Evolutionary conservation across 768 basidiomycete species (phyloP).

Genomic region (Boletales sp.): DNA sequence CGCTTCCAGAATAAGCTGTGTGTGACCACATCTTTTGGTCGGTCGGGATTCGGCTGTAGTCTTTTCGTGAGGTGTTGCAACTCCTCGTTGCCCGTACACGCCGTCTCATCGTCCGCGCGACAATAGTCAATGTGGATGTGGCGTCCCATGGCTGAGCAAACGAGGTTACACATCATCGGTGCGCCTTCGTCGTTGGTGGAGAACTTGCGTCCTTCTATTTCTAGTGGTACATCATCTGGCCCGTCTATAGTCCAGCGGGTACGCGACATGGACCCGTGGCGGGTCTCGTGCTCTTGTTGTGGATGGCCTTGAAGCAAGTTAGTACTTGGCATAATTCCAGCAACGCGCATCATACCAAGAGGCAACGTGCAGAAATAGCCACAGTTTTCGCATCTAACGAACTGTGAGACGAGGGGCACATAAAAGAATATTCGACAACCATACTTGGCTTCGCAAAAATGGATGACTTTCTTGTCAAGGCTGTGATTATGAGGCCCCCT

Average conservation of each 20-base stretch:
- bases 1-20: slow-evolving; percentile 57
- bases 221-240: slow-evolving; percentile 44
- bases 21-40: slow-evolving; percentile 50
- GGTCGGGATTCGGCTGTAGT: slow-evolving; percentile 44
- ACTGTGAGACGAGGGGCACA: not conserved
- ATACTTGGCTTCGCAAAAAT: slow-evolving; percentile 52
- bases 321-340: not conserved
- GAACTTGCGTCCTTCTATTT: slow-evolving; percentile 55
- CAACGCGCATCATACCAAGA: slow-evolving; percentile 34
- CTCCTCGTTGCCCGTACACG: slow-evolving; percentile 40
- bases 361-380: slow-evolving; percentile 59
- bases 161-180: slow-evolving; percentile 59
- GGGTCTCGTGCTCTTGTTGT: slow-evolving; percentile 59
- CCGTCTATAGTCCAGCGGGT: slow-evolving; percentile 57
- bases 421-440: not conserved
- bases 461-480: slow-evolving; percentile 41
- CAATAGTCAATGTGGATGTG: slow-evolving; percentile 59
- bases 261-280: slow-evolving; percentile 60
- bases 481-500: slow-evolving; percentile 48
- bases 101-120: slow-evolving; percentile 33
- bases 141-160: slow-evolving; percentile 53
- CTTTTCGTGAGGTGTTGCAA: slow-evolving; percentile 42
- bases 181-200: slow-evolving; percentile 53
- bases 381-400: slow-evolving; percentile 47
- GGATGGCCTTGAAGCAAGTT: slow-evolving; percentile 42